Percentiles rank a stretch among this genome's conserved stretches.
These are phyloP conservation scores for Xylaria palmicola DNA, from an alignment of 495 filamentous ascomycete species.

Conservation along the genomic window DNA sequence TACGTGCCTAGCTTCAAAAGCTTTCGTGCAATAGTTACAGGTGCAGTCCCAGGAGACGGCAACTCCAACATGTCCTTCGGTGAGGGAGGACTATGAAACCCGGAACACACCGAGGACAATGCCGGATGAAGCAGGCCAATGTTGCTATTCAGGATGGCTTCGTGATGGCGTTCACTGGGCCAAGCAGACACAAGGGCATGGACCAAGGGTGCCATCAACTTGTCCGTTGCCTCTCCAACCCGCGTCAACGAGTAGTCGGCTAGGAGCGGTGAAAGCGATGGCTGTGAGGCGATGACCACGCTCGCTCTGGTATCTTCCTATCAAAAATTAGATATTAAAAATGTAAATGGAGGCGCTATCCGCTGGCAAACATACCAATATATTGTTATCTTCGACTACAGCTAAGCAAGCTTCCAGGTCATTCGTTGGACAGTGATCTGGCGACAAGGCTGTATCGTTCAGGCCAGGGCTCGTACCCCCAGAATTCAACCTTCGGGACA, in stretches of 20 bases:
- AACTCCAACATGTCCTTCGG: constrained; percentile 34
- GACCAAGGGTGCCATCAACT: constrained; percentile 23
- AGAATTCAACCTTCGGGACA: not conserved
- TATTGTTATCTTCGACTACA: not conserved
- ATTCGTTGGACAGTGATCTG: not conserved
- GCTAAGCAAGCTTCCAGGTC: not conserved
- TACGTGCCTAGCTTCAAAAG: constrained; percentile 45
- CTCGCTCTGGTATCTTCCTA: not conserved
- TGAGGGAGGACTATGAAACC: constrained; percentile 15
- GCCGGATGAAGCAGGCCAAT: constrained; percentile 28
- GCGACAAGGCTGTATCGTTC: not conserved
- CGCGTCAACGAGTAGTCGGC: not conserved
- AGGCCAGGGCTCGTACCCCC: not conserved
- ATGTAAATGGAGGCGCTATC: not conserved
- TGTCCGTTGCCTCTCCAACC: constrained; percentile 6
- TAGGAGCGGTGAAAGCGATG: not conserved
- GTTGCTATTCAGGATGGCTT: constrained; percentile 31
- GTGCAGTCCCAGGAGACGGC: constrained; percentile 40
- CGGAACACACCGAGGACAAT: constrained; percentile 28
- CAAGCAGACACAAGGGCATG: constrained; percentile 35
- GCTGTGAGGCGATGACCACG: not conserved
- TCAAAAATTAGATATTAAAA: not conserved
- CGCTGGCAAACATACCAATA: not conserved
- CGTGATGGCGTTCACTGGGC: constrained; percentile 38
- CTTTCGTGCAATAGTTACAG: constrained; percentile 45